These are phyloP conservation scores for Linnemannia hyalina DNA, from an alignment of 192 early-diverging fungal genomes.

Conservation along the genomic window DNA sequence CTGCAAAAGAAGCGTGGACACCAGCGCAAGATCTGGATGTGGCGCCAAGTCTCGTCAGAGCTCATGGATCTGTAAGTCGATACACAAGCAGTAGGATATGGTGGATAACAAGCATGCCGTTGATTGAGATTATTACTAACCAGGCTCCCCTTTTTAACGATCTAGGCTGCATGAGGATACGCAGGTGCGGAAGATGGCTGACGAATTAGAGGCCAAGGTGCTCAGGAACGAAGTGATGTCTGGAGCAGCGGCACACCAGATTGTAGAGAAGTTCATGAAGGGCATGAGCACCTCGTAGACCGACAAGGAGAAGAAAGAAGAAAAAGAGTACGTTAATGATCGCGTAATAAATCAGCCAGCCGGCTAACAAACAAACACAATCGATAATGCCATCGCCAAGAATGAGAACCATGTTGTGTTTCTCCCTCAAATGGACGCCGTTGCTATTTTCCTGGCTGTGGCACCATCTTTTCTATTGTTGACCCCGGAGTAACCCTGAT, in stretches of 20 bases:
- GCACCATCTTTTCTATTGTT: not conserved
- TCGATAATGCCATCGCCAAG: not conserved
- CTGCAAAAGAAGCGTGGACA: slow-evolving; percentile 62
- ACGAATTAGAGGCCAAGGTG: slow-evolving; percentile 60
- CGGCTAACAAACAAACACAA: not conserved
- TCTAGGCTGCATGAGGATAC: slow-evolving; percentile 57
- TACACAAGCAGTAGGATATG: not conserved
- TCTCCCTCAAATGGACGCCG: not conserved
- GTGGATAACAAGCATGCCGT: not conserved
- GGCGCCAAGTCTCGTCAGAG: slow-evolving; percentile 74
- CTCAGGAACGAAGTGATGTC: slow-evolving; percentile 62
- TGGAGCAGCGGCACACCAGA: slow-evolving; percentile 63
- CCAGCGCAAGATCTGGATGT: slow-evolving; percentile 78
- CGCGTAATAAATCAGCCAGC: not conserved
- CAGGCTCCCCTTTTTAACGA: not conserved
- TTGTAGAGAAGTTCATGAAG: slow-evolving; percentile 65
- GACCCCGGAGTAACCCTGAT: not conserved
- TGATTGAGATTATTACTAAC: not conserved
- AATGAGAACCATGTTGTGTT: not conserved
- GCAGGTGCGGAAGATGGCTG: slow-evolving; percentile 50
- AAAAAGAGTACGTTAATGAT: no score
- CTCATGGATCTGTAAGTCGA: slow-evolving; percentile 65
- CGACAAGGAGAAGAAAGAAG: no score
- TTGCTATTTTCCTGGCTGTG: not conserved
- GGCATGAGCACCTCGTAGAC: slow-evolving; percentile 24